A percentile compares a stretch with the other conserved stretches of the same genome.
phyloP scores from a whole-genome alignment of 441 rosid genomes.

The Jatropha podagrica region DNA sequence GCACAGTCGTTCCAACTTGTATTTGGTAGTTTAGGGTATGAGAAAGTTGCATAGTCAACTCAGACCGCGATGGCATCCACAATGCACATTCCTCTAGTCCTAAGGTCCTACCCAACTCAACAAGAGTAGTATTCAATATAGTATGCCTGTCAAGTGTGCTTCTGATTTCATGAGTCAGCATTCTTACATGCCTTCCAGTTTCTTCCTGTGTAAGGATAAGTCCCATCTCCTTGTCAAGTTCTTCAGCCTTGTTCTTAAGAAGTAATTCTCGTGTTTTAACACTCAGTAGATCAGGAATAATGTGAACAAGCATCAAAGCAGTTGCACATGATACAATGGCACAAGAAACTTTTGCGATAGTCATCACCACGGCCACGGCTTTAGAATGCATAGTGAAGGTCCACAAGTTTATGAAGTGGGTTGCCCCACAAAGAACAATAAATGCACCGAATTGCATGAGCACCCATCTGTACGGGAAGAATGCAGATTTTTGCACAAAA shows the following conservation, averaged over 20 bases:
- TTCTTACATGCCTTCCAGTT: conserved; percentile 93
- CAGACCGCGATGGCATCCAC: conserved; percentile 92
- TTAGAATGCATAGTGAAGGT: conserved; percentile 75
- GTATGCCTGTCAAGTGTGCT: conserved; percentile 86
- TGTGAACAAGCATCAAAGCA: conserved; percentile 87
- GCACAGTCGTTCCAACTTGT: conserved; percentile 62
- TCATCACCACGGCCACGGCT: conserved; percentile 80
- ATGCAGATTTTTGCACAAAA: conserved; percentile 83
- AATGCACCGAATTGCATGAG: conserved; percentile 97
- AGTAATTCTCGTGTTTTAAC: conserved; percentile 78
- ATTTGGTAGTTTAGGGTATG: conserved; percentile 60
- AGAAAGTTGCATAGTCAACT: conserved; percentile 64
- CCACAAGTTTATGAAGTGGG: conserved; percentile 92
- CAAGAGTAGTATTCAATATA: conserved; percentile 81
- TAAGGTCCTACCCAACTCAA: conserved; percentile 82
- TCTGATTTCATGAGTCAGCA: conserved; percentile 96
- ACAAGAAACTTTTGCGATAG: conserved; percentile 77
- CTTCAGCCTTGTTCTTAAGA: conserved; percentile 78
- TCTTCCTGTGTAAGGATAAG: conserved; percentile 90
- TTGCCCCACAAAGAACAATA: conserved; percentile 92
- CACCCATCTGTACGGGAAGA: conserved; percentile 97
- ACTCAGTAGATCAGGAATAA: conserved; percentile 82
- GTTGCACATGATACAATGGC: conserved; percentile 90
- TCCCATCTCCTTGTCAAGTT: conserved; percentile 89
- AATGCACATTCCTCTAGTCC: conserved; percentile 84